Base-by-base conservation (phyloP, 441 rosid genomes). In the Adansonia madagascariensis region DNA sequence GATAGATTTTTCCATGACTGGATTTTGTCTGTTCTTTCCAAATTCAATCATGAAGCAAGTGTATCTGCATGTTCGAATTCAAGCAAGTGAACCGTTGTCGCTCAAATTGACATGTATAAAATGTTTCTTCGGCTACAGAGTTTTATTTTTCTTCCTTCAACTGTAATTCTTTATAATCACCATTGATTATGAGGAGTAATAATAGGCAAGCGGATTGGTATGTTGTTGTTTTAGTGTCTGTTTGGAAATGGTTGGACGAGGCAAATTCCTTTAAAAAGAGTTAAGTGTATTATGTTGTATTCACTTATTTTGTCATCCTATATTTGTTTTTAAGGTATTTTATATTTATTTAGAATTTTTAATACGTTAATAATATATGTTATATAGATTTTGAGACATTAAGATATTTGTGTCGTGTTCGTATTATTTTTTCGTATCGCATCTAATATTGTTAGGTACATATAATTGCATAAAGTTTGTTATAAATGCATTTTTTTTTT, bases 21-120 rank as follows among this genome's bases (percentile, higher is more conserved):
- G 57, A 41, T 79, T 50, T 50, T 57, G 17, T n/a, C 70, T 14
- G 75, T 44, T 74, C 78, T 27, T 66, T 75, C 80, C 75, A 53
- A 39, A 73, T 79, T 76, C 67, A 3, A 46, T 46, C 17, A 27
- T 56, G 77, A 70, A 52, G 4, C 18, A 18, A 7, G 44, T 10
- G 39, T 73, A n/a, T 73, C 63, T 35, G 20, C 61, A 70, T 57
- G 73, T 77, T 66, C 27, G 17, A 22, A 3, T 6, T 10, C 78
- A 76, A 24, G 43, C n/a, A 18, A 66, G 73, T 27, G 47, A 63
- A 55, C 61, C 63, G 47, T 53, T 66, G 55, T 59, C 57, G 49
- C 8, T 14, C 75, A 68, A 27, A 46, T 71, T 14, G 61, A 44
- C 71, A 0, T 35, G 5, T 17, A 9, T 22, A 57, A 6, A 47